Percentiles rank a stretch among this genome's conserved stretches.
Evolutionary conservation across 306 rosid species (phyloP).

Genomic region (Begonia peltatifolia): DNA sequence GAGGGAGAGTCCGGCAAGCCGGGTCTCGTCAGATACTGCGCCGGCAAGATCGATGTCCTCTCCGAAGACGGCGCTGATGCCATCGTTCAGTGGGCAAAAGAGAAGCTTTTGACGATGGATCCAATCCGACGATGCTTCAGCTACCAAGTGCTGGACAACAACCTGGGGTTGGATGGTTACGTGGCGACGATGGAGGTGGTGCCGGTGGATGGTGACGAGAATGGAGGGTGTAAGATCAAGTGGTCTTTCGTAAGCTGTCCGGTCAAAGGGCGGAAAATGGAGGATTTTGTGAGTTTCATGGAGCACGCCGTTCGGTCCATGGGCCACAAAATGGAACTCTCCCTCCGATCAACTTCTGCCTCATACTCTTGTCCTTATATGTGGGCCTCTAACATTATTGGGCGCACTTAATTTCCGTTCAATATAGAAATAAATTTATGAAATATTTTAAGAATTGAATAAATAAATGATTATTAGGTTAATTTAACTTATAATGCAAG

Average conservation of each 20-base stretch:
- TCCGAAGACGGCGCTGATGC: not conserved
- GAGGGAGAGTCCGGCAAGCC: slow-evolving; percentile 36
- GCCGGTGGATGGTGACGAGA: slow-evolving; percentile 3
- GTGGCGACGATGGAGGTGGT: slow-evolving; percentile 22
- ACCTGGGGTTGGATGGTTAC: slow-evolving; percentile 30
- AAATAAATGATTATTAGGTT: too few species aligned
- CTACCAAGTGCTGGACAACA: slow-evolving; percentile 25
- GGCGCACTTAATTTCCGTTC: too few species aligned
- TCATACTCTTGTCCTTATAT: too few species aligned
- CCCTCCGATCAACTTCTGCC: not conserved
- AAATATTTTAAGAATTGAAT: too few species aligned
- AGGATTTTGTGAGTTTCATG: slow-evolving; percentile 18
- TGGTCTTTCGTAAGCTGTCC: slow-evolving; percentile 54
- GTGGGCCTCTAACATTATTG: too few species aligned
- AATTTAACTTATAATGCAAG: too few species aligned
- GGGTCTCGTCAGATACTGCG: slow-evolving; percentile 35
- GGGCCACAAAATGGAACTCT: slow-evolving; percentile 28
- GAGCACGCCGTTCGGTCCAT: slow-evolving; percentile 15
- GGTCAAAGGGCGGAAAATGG: slow-evolving; percentile 22
- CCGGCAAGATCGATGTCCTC: not conserved
- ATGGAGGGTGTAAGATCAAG: slow-evolving; percentile 28
- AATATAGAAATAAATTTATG: too few species aligned
- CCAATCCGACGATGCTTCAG: slow-evolving; percentile 19
- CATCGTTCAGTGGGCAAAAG: slow-evolving; percentile 22
- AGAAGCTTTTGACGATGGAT: slow-evolving; percentile 30